These are phyloP conservation scores for Penicillium manginii DNA, from an alignment of 495 filamentous ascomycete genomes.

Conservation along the genomic window DNA sequence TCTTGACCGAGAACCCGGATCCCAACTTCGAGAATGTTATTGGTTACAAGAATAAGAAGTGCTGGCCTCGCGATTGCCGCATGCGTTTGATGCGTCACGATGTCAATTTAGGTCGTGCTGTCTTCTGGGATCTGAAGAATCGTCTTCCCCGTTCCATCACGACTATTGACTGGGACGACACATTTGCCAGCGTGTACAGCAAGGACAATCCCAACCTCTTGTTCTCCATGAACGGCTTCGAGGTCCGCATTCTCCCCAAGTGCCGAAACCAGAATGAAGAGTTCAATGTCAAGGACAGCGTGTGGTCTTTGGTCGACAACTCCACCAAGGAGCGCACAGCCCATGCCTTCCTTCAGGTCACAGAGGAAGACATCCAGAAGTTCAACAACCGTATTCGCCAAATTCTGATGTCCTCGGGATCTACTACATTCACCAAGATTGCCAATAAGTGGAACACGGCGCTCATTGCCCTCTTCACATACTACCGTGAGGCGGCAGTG, in stretches of 20 bases:
- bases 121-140: slow-evolving; percentile 99
- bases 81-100: slow-evolving; percentile 99
- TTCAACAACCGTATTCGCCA: slow-evolving; percentile 99
- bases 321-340: slow-evolving; percentile 95
- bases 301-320: slow-evolving; percentile 97
- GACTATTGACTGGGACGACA: slow-evolving; percentile 99
- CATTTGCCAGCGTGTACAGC: slow-evolving; percentile 98
- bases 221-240: slow-evolving; percentile 98
- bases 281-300: slow-evolving; percentile 95
- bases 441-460: slow-evolving; percentile 99
- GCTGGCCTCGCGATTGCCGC: slow-evolving; percentile 95
- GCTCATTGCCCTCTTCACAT: slow-evolving; percentile 98
- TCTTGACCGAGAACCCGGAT: slow-evolving; percentile 97
- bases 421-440: slow-evolving; percentile 99
- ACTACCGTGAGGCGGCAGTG: slow-evolving; percentile 98
- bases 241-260: slow-evolving; percentile 97
- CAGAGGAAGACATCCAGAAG: slow-evolving; percentile 97
- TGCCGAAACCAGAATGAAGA: slow-evolving; percentile 93
- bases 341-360: slow-evolving; percentile 97
- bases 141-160: slow-evolving; percentile 91
- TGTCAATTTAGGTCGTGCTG: slow-evolving; percentile 95
- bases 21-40: slow-evolving; percentile 99
- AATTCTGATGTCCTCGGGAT: slow-evolving; percentile 98
- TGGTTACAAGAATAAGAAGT: slow-evolving; percentile 98
- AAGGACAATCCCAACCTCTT: slow-evolving; percentile 96